A percentile compares a stretch with the other conserved stretches of the same genome.
Conservation (phyloP, 2,329 filamentous ascomycete species). For the Fulvia fulva region DNA sequence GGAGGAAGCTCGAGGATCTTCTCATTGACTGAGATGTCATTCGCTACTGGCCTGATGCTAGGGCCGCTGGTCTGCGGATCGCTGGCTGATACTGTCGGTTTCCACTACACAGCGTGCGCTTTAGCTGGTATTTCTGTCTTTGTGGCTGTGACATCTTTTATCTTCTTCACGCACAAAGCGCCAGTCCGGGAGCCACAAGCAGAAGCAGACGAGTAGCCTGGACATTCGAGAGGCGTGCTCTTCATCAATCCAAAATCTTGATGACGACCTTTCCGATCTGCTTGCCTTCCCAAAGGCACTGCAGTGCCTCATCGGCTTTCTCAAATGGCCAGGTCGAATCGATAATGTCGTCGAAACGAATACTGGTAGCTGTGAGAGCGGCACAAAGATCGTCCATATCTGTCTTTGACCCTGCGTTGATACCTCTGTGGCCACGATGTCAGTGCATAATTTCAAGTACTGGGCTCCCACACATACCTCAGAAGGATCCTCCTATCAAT, state of each 20-base stretch:
- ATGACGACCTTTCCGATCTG: constrained; percentile 32
- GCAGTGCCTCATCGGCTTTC: constrained; percentile 29
- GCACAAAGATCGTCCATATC: constrained; percentile 38
- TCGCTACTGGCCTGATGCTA: constrained; percentile 14
- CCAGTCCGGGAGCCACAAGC: constrained; percentile 2
- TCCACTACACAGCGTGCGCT: constrained; percentile 14
- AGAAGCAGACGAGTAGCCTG: not conserved
- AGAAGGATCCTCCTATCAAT: constrained; percentile 19
- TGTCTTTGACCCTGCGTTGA: constrained; percentile 38
- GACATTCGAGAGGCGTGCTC: no score
- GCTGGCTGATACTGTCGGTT: constrained; percentile 14
- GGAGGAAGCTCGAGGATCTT: constrained; percentile 17
- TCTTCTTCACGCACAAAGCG: constrained; percentile 18
- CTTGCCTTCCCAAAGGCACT: constrained; percentile 23
- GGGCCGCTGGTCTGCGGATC: constrained; percentile 17
- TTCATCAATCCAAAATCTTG: not conserved
- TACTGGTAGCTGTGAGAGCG: constrained; percentile 38
- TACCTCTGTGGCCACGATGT: constrained; percentile 4
- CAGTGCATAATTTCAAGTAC: not conserved
- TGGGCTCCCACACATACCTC: constrained; percentile 1
- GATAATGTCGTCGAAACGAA: constrained; percentile 34
- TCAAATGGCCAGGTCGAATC: constrained; percentile 37
- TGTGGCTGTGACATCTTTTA: constrained; percentile 10
- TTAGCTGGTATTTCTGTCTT: constrained; percentile 6
- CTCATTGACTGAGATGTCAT: constrained; percentile 18